Conservation (phyloP, 1,284 basidiomycete species). For the Pholiota adiposa region DNA sequence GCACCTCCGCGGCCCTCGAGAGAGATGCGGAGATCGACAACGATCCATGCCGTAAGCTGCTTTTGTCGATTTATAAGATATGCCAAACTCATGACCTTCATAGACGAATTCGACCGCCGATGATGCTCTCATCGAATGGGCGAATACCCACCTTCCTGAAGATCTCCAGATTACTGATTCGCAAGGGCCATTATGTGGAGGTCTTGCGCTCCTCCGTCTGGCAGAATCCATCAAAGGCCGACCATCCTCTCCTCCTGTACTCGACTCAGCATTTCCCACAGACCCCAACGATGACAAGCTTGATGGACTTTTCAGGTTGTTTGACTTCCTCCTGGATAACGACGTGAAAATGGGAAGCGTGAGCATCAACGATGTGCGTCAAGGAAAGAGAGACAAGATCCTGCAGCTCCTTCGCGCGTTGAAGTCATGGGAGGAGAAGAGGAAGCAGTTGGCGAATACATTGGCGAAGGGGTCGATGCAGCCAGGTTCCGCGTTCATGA, state of each 20-base stretch:
- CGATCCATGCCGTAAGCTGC: slow-evolving; percentile 44
- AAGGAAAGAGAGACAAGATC: slow-evolving; percentile 80
- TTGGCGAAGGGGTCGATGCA: slow-evolving; percentile 49
- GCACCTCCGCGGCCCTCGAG: slow-evolving; percentile 66
- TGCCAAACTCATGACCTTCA: neutral
- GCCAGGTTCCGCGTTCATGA: slow-evolving; percentile 39
- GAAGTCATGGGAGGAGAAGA: slow-evolving; percentile 78
- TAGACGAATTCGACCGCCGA: slow-evolving; percentile 39
- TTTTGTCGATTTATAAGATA: slow-evolving; percentile 3
- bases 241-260: slow-evolving; percentile 67
- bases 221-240: slow-evolving; percentile 79
- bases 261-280: slow-evolving; percentile 79
- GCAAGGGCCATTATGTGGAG: slow-evolving; percentile 56
- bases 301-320: slow-evolving; percentile 88
- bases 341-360: slow-evolving; percentile 88
- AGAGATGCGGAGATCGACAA: slow-evolving; percentile 54
- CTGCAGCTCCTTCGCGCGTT: slow-evolving; percentile 77
- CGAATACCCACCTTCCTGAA: slow-evolving; percentile 80
- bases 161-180: slow-evolving; percentile 65
- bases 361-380: slow-evolving; percentile 88
- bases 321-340: slow-evolving; percentile 88
- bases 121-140: slow-evolving; percentile 77
- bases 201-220: slow-evolving; percentile 75
- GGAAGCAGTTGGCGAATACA: slow-evolving; percentile 55
- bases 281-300: slow-evolving; percentile 74